Percentiles rank a stretch among this genome's conserved stretches.
Conservation (phyloP, 805 yeast species). For the Tetrapisispora iriomotensis region DNA sequence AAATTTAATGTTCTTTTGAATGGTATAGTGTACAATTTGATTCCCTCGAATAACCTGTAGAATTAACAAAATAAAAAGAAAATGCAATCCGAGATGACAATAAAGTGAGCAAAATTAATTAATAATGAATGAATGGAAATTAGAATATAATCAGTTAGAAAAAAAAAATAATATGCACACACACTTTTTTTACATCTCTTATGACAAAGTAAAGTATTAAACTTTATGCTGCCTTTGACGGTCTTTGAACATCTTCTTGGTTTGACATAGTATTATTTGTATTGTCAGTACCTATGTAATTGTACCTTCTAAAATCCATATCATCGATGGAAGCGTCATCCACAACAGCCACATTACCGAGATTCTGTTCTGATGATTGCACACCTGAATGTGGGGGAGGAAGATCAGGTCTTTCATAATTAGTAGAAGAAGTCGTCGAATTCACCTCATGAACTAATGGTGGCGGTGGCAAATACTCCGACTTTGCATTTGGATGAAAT, state of each 20-base stretch:
- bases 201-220: too few species aligned
- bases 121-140: too few species aligned
- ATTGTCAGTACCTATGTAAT: constrained; percentile 3
- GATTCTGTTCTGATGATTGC: not conserved
- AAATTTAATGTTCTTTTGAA: too few species aligned
- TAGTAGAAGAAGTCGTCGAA: not conserved
- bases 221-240: constrained; percentile 1
- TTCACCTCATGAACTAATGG: constrained; percentile 3
- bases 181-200: too few species aligned
- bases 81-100: too few species aligned
- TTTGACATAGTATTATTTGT: constrained; percentile 1
- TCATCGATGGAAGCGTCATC: not conserved
- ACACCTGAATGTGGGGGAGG: not conserved
- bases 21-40: too few species aligned
- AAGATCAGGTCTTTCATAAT: constrained; percentile 1
- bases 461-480: constrained; percentile 15
- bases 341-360: not conserved
- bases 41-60: too few species aligned
- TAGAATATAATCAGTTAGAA: too few species aligned
- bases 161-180: too few species aligned
- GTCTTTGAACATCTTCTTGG: not conserved
- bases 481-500: constrained; percentile 31
- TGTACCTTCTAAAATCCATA: constrained; percentile 13
- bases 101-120: too few species aligned
- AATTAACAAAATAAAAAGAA: too few species aligned